Evolutionary conservation across 768 basidiomycete species (phyloP).

Genomic region (Phanerochaete carnosa): DNA sequence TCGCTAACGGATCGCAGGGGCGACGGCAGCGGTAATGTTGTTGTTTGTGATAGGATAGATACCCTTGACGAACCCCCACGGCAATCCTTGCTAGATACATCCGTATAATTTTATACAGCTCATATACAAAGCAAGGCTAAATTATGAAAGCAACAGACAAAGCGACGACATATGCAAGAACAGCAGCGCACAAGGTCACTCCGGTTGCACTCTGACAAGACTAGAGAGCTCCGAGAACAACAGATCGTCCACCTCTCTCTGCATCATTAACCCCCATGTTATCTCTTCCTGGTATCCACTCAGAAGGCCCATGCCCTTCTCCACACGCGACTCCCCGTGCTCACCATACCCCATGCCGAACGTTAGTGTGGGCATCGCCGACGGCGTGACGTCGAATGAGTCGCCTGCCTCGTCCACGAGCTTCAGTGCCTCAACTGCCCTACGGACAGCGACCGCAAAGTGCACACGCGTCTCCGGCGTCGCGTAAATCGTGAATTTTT

Average conservation of each 20-base stretch:
- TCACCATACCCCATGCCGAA: conserved; percentile 89
- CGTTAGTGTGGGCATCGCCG: conserved; percentile 54
- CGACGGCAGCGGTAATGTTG: conserved; percentile 7
- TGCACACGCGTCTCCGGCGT: conserved; percentile 49
- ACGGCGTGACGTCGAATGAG: conserved; percentile 61
- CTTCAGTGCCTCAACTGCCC: conserved; percentile 76
- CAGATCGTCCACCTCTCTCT: conserved; percentile 67
- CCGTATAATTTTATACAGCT: not conserved
- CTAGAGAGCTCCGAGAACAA: conserved; percentile 82
- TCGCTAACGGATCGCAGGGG: not conserved
- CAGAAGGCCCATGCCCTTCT: conserved; percentile 73
- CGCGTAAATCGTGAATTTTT: conserved; percentile 53
- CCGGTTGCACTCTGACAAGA: conserved; percentile 55
- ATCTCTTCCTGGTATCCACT: conserved; percentile 66
- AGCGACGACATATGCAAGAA: not conserved
- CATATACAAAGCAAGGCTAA: not conserved
- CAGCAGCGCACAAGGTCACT: not conserved
- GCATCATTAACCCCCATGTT: conserved; percentile 69
- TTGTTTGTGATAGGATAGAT: not conserved
- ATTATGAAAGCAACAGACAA: not conserved
- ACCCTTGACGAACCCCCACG: not conserved
- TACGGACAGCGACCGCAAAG: conserved; percentile 54
- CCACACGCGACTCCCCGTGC: conserved; percentile 57
- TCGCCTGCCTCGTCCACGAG: conserved; percentile 75
- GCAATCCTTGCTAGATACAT: not conserved